Evolutionary conservation across 225 moss, liverwort and hornwort genomes (phyloP).

Genomic region (Physcomitrium patens): DNA sequence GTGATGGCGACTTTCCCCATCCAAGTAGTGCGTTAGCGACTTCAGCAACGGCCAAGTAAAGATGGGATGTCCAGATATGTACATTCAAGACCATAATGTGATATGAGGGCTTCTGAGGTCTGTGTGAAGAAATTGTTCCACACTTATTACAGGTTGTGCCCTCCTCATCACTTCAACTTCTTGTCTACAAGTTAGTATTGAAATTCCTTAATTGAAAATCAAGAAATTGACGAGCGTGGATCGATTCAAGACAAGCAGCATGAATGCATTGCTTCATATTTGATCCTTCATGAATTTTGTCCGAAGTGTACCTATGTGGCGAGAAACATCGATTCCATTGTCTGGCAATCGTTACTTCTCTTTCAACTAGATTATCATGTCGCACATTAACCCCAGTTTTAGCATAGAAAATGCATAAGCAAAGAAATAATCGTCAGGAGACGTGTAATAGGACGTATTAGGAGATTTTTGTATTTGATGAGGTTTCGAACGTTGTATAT

Average conservation of each 20-base stretch:
- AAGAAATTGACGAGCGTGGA: neutral
- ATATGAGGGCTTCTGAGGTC: constrained; percentile 76
- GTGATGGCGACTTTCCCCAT: constrained; percentile 80
- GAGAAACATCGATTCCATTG: constrained; percentile 5
- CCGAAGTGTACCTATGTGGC: constrained; percentile 15
- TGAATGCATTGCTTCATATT: neutral
- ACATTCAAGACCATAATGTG: constrained; percentile 60
- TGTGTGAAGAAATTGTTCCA: constrained; percentile 88
- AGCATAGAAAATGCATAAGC: neutral
- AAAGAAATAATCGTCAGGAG: constrained; percentile 7
- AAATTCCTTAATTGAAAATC: constrained; percentile 51
- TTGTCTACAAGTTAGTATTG: constrained; percentile 84
- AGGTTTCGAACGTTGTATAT: neutral
- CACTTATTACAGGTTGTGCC: constrained; percentile 84
- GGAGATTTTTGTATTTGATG: constrained; percentile 9
- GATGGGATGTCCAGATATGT: constrained; percentile 58
- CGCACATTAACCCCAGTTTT: neutral
- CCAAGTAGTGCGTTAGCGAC: constrained; percentile 80
- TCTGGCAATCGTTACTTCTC: constrained; percentile 27
- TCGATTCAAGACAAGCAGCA: constrained; percentile 16
- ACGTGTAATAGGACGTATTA: constrained; percentile 5
- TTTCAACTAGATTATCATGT: constrained; percentile 16
- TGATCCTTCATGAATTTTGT: constrained; percentile 21
- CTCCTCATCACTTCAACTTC: constrained; percentile 81
- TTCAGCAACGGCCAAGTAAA: constrained; percentile 83